Base-by-base conservation (phyloP, 192 early-diverging fungal genomes). In the Podila verticillata region DNA sequence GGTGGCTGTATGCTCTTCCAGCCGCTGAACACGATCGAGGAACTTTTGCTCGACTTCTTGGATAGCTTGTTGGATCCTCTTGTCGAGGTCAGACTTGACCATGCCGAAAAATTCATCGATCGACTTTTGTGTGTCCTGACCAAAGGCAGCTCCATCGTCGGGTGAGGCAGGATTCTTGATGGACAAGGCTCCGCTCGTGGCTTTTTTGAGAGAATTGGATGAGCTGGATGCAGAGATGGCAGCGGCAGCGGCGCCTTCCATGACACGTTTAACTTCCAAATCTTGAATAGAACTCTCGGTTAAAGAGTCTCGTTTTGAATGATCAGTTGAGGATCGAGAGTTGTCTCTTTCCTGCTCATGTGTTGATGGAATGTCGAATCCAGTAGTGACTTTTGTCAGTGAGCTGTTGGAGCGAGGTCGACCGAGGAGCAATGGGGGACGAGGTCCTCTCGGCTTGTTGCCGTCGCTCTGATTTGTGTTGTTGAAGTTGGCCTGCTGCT, bases 11-110 rank as follows among this genome's bases (percentile, higher is more conserved):
- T 80, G 70, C 28, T 72, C 54, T 35, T 80, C 77, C 10, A 80
- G 48, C 44, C 51, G 72, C 30, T 72, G 65, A 20, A 80, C 77
- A 19, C 77, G 77, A 47, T 80, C 44, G 36, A 80, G 56, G 47
- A 80, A 80, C 66, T 80, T 80, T 72, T 80, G 70, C 20, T 80
- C 77, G 26, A 80, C 77, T 56, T 80, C 77, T 58, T 72, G 77
- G 30, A 80, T 80, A 1, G 77, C 77, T 39, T 80, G 69, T 68
- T 80, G 77, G 48, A 80, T 80, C 19, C 77, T 70, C 47, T 80
- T 72, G 61, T 80, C 77, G 4, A 80, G 57, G 30, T 80, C 77
- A 3, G 70, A 67, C 66, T 80, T 80, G 49, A 80, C 77, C 70
- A 80, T 80, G 24, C 77, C 70, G 31, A 80, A 80, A 72, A 80